These are phyloP conservation scores for Macrolepiota fuliginosa DNA, from an alignment of 768 basidiomycete genomes.

Conservation along the genomic window DNA sequence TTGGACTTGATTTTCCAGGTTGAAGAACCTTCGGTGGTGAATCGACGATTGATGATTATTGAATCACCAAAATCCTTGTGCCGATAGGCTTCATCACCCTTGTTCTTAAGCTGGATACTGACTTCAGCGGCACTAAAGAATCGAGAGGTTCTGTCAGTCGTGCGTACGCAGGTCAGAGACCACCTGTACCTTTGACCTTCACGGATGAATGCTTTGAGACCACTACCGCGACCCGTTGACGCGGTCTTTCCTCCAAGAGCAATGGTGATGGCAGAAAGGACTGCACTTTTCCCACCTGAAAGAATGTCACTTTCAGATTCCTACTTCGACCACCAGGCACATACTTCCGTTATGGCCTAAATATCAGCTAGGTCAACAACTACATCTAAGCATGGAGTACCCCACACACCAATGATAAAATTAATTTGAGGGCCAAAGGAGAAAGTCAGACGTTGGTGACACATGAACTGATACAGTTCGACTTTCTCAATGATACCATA, in stretches of 20 bases:
- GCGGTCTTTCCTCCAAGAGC: slow-evolving; percentile 91
- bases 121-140: slow-evolving; percentile 63
- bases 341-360: slow-evolving; percentile 90
- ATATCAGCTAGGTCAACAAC: neutral
- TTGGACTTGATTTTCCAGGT: slow-evolving; percentile 81
- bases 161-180: neutral
- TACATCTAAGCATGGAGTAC: neutral
- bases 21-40: slow-evolving; percentile 72
- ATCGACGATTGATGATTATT: slow-evolving; percentile 80
- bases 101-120: slow-evolving; percentile 81
- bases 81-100: slow-evolving; percentile 87
- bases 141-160: neutral
- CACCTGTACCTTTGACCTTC: slow-evolving; percentile 72
- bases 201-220: slow-evolving; percentile 82
- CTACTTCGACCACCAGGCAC: slow-evolving; percentile 26
- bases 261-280: slow-evolving; percentile 88
- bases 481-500: slow-evolving; percentile 86
- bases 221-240: slow-evolving; percentile 86
- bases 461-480: slow-evolving; percentile 95
- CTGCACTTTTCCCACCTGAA: slow-evolving; percentile 91
- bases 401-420: slow-evolving; percentile 87
- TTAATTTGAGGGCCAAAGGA: slow-evolving; percentile 93
- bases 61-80: slow-evolving; percentile 82
- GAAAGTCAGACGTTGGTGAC: slow-evolving; percentile 82
- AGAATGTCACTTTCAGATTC: neutral